These are phyloP conservation scores for Aspergillus panamensis DNA, from an alignment of 495 filamentous ascomycete species.

Conservation along the genomic window DNA sequence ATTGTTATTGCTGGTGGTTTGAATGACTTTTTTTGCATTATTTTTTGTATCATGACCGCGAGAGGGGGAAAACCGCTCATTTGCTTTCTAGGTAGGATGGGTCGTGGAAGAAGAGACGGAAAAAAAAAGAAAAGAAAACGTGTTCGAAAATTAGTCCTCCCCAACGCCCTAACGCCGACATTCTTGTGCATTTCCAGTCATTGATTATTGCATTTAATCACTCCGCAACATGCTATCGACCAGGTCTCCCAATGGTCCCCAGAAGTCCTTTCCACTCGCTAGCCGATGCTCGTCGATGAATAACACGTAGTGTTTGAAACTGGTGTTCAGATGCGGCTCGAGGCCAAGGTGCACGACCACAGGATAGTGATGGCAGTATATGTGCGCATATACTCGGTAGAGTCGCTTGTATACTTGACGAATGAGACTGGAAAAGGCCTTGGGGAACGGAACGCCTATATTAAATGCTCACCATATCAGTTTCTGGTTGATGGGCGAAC, in stretches of 20 bases:
- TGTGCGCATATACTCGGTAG: constrained; percentile 97
- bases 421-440: constrained; percentile 79
- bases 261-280: constrained; percentile 92
- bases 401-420: constrained; percentile 97
- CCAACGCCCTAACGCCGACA: constrained; percentile 28
- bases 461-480: not conserved
- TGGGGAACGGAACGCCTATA: constrained; percentile 89
- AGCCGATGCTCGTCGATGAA: constrained; percentile 92
- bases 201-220: constrained; percentile 52
- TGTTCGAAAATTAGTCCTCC: constrained; percentile 2
- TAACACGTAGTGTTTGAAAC: constrained; percentile 98
- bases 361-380: constrained; percentile 99
- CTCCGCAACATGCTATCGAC: constrained; percentile 96
- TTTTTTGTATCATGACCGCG: not conserved
- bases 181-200: constrained; percentile 13
- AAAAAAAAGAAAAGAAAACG: not conserved
- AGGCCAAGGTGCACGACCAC: constrained; percentile 92
- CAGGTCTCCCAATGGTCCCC: constrained; percentile 92
- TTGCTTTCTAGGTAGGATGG: not conserved
- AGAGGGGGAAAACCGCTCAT: not conserved
- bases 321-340: constrained; percentile 96
- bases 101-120: not conserved
- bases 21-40: not conserved
- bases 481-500: no score
- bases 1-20: not conserved